phyloP scores from a whole-genome alignment of 164 flowering plant genomes.

The Magnolia sinica region DNA sequence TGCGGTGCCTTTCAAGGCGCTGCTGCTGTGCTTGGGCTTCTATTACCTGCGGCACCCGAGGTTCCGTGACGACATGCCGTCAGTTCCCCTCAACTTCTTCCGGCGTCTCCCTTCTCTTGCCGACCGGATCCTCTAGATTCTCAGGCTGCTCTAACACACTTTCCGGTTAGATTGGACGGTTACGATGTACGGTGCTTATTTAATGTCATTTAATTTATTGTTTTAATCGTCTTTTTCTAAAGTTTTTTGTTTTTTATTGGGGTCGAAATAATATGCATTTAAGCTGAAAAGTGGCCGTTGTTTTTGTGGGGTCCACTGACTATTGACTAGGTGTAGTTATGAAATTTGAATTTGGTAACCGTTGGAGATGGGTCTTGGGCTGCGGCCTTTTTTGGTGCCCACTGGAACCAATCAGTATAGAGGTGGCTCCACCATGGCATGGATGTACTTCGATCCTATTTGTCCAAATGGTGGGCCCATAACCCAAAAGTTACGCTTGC shows the following conservation, averaged over 20 bases:
- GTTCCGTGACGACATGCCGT: conserved; percentile 85
- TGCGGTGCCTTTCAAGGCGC: conserved; percentile 60
- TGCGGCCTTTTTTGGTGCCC: neutral
- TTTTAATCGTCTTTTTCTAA: neutral
- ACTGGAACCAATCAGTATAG: no score
- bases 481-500: no score
- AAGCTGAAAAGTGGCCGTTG: neutral
- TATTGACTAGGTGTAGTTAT: neutral
- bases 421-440: no score
- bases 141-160: neutral
- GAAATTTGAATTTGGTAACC: conserved; percentile 1
- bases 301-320: neutral
- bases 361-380: neutral
- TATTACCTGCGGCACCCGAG: conserved; percentile 87
- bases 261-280: neutral
- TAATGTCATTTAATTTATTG: neutral
- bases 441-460: no score
- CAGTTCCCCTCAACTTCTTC: conserved; percentile 73
- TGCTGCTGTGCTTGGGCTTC: conserved; percentile 56
- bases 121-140: conserved; percentile 57
- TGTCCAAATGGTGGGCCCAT: no score
- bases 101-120: conserved; percentile 78
- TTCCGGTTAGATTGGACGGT: neutral
- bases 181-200: neutral
- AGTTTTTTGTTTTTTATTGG: neutral